phyloP scores from a whole-genome alignment of 1,284 basidiomycete genomes.

The Gomphus sp. region DNA sequence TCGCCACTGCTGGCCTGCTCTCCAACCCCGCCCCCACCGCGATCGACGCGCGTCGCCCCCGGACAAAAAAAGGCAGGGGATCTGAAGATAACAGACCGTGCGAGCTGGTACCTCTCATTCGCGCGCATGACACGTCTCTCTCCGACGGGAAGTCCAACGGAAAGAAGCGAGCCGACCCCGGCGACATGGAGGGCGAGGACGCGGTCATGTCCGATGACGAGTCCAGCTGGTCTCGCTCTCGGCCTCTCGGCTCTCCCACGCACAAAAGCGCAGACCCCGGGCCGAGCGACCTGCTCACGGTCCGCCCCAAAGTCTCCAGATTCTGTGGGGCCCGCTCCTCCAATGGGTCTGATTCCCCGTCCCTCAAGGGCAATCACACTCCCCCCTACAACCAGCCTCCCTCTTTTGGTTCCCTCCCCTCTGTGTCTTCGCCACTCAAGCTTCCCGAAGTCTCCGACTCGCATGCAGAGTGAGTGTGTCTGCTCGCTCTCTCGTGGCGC shows the following conservation, averaged over 20 bases:
- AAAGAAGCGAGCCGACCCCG: neutral
- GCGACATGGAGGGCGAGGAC: constrained; percentile 5
- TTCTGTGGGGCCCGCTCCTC: constrained; percentile 7
- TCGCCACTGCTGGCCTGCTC: too few relatives aligned
- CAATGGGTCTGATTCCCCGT: neutral
- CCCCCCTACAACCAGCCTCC: neutral
- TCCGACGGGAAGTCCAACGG: neutral
- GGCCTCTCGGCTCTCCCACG: neutral
- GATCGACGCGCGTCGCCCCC: neutral
- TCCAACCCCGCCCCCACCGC: too few relatives aligned
- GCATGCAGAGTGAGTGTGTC: neutral
- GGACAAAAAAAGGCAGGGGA: neutral
- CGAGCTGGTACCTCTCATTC: neutral
- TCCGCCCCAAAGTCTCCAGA: neutral
- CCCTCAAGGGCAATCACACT: constrained; percentile 1
- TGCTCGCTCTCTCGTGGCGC: neutral
- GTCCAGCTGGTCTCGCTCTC: neutral
- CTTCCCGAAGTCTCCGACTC: neutral
- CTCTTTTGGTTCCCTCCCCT: constrained; percentile 1
- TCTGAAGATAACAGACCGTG: neutral
- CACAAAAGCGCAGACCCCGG: neutral
- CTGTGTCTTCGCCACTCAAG: neutral
- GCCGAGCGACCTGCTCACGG: neutral
- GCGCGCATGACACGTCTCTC: neutral
- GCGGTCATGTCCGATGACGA: neutral